Evolutionary conservation across 2,329 filamentous ascomycete species (phyloP).

Genomic region (Pseudohalonectria lignicola): DNA sequence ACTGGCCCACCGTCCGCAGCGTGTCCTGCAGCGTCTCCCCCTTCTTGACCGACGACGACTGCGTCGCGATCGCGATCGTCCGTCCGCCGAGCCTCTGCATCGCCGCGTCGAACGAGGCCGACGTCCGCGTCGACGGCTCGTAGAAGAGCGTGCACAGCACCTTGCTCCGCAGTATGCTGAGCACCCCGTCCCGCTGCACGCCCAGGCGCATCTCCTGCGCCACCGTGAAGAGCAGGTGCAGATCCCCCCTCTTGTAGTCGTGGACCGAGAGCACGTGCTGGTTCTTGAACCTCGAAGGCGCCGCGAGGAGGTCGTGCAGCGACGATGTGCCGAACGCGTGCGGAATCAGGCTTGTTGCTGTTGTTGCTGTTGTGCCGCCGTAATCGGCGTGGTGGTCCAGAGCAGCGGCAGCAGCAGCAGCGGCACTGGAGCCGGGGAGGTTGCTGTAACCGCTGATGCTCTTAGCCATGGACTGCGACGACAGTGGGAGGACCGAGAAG

Average conservation of each 20-base stretch:
- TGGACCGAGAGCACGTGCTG: conserved; percentile 86
- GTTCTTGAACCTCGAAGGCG: conserved; percentile 73
- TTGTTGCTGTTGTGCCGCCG: not conserved
- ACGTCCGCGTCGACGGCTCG: conserved; percentile 93
- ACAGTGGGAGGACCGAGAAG: conserved; percentile 16
- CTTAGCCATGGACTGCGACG: conserved; percentile 17
- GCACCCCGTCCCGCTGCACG: conserved; percentile 81
- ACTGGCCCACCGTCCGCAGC: conserved; percentile 85
- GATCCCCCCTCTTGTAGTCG: conserved; percentile 76
- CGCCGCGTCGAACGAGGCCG: conserved; percentile 89
- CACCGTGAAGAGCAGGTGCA: conserved; percentile 90
- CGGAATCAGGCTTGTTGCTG: no score
- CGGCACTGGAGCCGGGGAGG: not conserved
- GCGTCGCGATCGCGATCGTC: conserved; percentile 70
- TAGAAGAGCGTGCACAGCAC: conserved; percentile 93
- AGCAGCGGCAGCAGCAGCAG: no score
- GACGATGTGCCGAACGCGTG: not conserved
- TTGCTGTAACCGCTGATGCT: conserved; percentile 18
- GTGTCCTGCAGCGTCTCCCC: conserved; percentile 91
- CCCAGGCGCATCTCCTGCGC: conserved; percentile 96
- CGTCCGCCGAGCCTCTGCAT: conserved; percentile 96
- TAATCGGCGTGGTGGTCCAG: not conserved
- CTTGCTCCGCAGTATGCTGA: conserved; percentile 76
- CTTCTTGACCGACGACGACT: conserved; percentile 83
- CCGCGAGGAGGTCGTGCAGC: conserved; percentile 62